These are phyloP conservation scores for Neonectria sp. DNA, from an alignment of 2,329 filamentous ascomycete genomes.

Conservation along the genomic window DNA sequence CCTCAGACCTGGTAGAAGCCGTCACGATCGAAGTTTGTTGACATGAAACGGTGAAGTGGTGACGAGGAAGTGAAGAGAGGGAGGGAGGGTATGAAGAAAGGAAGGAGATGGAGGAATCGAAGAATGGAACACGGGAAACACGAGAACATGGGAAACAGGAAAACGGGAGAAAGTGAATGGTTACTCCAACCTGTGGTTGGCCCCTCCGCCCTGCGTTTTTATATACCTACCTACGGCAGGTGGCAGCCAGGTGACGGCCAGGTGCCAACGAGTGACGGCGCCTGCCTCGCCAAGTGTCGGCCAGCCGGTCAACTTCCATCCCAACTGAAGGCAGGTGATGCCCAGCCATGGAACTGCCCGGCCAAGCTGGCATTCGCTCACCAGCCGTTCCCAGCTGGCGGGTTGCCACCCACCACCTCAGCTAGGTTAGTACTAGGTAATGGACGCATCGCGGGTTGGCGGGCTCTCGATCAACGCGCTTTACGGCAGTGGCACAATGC, in stretches of 20 bases:
- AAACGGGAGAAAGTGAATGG: slow-evolving; percentile 23
- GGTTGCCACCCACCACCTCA: slow-evolving; percentile 9
- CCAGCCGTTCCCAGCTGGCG: slow-evolving; percentile 2
- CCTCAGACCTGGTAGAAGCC: background rate
- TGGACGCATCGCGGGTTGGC: background rate
- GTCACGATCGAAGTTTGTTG: background rate
- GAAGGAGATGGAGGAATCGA: slow-evolving; percentile 15
- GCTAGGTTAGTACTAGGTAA: background rate
- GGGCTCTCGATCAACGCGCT: slow-evolving; percentile 1
- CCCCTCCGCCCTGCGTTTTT: slow-evolving; percentile 28
- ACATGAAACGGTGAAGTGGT: background rate
- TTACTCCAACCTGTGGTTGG: slow-evolving; percentile 34
- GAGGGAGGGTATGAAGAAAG: slow-evolving; percentile 13
- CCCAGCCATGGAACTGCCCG: background rate
- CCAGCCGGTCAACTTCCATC: background rate
- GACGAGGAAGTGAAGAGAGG: background rate
- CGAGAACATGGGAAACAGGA: slow-evolving; percentile 16
- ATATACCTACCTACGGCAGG: slow-evolving; percentile 26
- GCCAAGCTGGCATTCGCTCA: background rate
- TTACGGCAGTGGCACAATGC: slow-evolving; percentile 18
- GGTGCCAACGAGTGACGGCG: slow-evolving; percentile 19
- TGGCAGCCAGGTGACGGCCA: slow-evolving; percentile 14
- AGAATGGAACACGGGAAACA: slow-evolving; percentile 2
- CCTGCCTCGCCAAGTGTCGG: slow-evolving; percentile 6
- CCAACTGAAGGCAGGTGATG: background rate